Conservation (phyloP, 164 flowering plant genomes). For the Magnolia changhungtana region DNA sequence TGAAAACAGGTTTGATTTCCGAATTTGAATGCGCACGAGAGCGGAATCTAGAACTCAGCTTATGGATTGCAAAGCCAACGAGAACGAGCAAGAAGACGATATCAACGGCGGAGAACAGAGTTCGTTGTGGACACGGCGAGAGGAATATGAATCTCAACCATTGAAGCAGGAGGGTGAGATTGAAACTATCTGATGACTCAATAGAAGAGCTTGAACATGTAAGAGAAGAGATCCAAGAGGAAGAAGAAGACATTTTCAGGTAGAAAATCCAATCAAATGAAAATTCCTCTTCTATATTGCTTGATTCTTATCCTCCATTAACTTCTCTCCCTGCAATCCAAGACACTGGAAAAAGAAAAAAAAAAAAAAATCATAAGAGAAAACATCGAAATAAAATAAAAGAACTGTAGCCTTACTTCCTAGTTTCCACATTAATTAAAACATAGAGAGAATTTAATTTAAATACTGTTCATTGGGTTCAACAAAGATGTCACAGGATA, state of each 20-base stretch:
- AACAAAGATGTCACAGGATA: too few species aligned
- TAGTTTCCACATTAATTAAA: too few species aligned
- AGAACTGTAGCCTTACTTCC: too few species aligned
- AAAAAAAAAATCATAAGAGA: neutral
- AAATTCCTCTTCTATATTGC: neutral
- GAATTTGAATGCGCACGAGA: constrained; percentile 15
- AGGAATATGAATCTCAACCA: constrained; percentile 75
- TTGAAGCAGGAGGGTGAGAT: constrained; percentile 27
- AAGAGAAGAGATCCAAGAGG: constrained; percentile 41
- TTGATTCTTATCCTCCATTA: neutral
- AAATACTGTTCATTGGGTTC: too few species aligned
- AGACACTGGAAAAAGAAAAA: neutral
- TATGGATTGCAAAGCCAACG: constrained; percentile 35
- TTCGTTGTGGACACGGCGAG: constrained; percentile 85
- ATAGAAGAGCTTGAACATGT: constrained; percentile 38
- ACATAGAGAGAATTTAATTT: too few species aligned
- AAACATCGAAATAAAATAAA: too few species aligned
- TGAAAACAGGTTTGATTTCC: constrained; percentile 34
- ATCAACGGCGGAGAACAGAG: constrained; percentile 45
- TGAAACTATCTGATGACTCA: constrained; percentile 18
- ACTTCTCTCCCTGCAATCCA: neutral
- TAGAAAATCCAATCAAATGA: too few species aligned
- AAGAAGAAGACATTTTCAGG: constrained; percentile 7
- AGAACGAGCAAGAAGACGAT: constrained; percentile 49
- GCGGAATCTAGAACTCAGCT: constrained; percentile 40